These are phyloP conservation scores for Trichoderma virens DNA, from an alignment of 495 filamentous ascomycete species.

Conservation along the genomic window DNA sequence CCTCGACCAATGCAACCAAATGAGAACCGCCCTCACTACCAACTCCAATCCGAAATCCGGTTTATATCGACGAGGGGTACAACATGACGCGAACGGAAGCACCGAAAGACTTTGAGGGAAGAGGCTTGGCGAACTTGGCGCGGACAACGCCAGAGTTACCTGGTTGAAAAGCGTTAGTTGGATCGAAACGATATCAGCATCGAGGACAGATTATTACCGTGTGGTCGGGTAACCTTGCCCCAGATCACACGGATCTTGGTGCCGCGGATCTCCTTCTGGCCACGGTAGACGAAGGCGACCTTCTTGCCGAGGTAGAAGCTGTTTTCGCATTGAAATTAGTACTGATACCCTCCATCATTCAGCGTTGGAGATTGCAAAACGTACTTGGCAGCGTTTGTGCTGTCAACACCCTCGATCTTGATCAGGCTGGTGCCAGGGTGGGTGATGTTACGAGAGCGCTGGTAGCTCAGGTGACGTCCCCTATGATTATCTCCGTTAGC, in stretches of 20 bases:
- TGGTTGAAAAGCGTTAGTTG: conserved; percentile 27
- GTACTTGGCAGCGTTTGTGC: conserved; percentile 75
- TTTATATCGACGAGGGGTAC: conserved; percentile 77
- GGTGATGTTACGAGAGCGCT: conserved; percentile 76
- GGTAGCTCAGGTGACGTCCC: conserved; percentile 90
- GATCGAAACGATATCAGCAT: conserved; percentile 2
- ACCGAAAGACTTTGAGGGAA: conserved; percentile 92
- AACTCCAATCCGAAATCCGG: conserved; percentile 41
- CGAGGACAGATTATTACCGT: conserved; percentile 51
- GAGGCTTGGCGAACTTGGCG: conserved; percentile 90
- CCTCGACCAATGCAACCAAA: conserved; percentile 48
- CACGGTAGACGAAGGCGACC: conserved; percentile 95
- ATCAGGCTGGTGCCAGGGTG: conserved; percentile 83
- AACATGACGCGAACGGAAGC: conserved; percentile 97
- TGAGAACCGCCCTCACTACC: conserved; percentile 46
- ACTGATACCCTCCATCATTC: background rate
- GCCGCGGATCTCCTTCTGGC: conserved; percentile 81
- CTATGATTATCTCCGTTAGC: conserved; percentile 41
- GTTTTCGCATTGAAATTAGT: conserved; percentile 20
- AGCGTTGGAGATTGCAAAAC: conserved; percentile 23
- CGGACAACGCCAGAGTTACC: conserved; percentile 95
- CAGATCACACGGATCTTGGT: conserved; percentile 98
- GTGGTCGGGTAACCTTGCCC: conserved; percentile 94
- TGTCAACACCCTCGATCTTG: conserved; percentile 95
- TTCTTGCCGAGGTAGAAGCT: conserved; percentile 93